Evolutionary conservation across 345 rosid genomes (phyloP).

Genomic region (Iberis pinnata): DNA sequence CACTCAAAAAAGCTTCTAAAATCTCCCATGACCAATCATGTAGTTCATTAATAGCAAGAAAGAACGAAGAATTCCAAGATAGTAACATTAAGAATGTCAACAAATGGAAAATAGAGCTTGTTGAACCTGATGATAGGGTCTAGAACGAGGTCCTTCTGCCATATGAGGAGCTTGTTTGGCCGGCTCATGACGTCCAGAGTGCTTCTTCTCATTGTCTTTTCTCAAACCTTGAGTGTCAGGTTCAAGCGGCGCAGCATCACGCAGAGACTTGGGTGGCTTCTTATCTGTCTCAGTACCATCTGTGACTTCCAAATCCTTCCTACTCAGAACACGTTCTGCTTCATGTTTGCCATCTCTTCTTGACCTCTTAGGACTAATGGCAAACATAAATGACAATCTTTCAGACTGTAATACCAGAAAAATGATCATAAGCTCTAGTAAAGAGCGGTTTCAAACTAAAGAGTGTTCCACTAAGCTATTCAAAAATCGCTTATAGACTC

Average conservation of each 20-base stretch:
- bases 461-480: no score
- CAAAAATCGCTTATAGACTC: no score
- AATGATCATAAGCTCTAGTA: no score
- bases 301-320: conserved; percentile 30
- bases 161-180: conserved; percentile 37
- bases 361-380: conserved; percentile 81
- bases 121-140: conserved; percentile 62
- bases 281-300: conserved; percentile 37
- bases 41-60: neutral
- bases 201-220: conserved; percentile 47
- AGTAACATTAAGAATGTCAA: neutral
- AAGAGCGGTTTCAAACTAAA: no score
- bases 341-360: conserved; percentile 67
- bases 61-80: neutral
- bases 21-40: conserved; percentile 1
- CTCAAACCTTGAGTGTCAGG: conserved; percentile 29
- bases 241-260: conserved; percentile 56
- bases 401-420: no score
- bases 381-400: no score
- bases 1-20: neutral
- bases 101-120: neutral
- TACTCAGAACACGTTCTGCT: conserved; percentile 36
- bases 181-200: conserved; percentile 32
- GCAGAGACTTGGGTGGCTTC: conserved; percentile 40
- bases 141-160: conserved; percentile 44